These are phyloP conservation scores for Plenodomus lindquistii DNA, from an alignment of 2,329 filamentous ascomycete genomes.

Conservation along the genomic window DNA sequence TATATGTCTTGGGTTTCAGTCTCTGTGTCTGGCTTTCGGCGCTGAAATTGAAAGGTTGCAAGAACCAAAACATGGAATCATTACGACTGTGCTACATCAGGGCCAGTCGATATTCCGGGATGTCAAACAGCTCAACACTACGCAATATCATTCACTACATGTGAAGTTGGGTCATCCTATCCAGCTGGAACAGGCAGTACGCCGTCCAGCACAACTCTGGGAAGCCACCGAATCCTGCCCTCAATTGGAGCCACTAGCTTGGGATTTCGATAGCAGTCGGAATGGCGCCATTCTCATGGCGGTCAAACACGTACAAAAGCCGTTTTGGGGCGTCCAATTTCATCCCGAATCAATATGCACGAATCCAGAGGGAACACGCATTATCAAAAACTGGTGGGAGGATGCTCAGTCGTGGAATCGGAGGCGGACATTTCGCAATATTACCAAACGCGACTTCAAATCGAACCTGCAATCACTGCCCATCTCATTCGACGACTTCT, in stretches of 20 bases:
- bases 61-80: slow-evolving; percentile 82
- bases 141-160: slow-evolving; percentile 73
- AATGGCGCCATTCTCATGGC: slow-evolving; percentile 75
- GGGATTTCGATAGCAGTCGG: slow-evolving; percentile 49
- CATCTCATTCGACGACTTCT: slow-evolving; percentile 23
- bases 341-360: slow-evolving; percentile 91
- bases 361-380: slow-evolving; percentile 63
- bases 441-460: slow-evolving; percentile 8
- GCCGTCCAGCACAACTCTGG: slow-evolving; percentile 49
- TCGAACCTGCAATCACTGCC: slow-evolving; percentile 16
- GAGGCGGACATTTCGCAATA: slow-evolving; percentile 18
- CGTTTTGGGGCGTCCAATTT: slow-evolving; percentile 88
- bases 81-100: slow-evolving; percentile 67
- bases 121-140: slow-evolving; percentile 66
- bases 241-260: slow-evolving; percentile 51
- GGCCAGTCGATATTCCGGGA: slow-evolving; percentile 67
- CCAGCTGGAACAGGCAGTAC: slow-evolving; percentile 28
- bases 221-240: slow-evolving; percentile 40
- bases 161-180: slow-evolving; percentile 47
- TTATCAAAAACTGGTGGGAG: slow-evolving; percentile 77
- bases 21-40: slow-evolving; percentile 70
- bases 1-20: slow-evolving; percentile 89
- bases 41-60: slow-evolving; percentile 66
- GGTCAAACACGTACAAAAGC: slow-evolving; percentile 66
- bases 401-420: slow-evolving; percentile 61